Conservation (phyloP, 768 basidiomycete genomes). For the Phanerodontia chrysosporium region DNA sequence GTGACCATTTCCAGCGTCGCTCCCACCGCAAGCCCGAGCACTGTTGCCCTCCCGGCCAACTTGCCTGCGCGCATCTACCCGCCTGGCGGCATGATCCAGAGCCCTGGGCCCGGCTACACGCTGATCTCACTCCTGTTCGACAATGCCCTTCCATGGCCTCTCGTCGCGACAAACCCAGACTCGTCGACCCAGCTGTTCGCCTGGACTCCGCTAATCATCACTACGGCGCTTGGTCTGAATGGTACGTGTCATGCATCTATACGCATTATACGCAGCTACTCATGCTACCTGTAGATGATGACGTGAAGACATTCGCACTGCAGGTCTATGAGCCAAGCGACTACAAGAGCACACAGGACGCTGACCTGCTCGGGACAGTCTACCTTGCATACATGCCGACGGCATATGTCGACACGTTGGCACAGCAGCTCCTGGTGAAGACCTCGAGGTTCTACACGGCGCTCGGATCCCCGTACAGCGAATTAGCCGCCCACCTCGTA, state of each 20-base stretch:
- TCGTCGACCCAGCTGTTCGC: slow-evolving; percentile 77
- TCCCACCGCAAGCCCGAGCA: slow-evolving; percentile 24
- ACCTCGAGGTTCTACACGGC: slow-evolving; percentile 64
- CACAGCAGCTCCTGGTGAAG: slow-evolving; percentile 56
- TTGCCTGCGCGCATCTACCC: slow-evolving; percentile 64
- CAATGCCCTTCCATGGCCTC: slow-evolving; percentile 57
- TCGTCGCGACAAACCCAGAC: slow-evolving; percentile 52
- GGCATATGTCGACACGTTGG: slow-evolving; percentile 51
- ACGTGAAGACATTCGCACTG: slow-evolving; percentile 53
- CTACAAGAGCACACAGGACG: slow-evolving; percentile 48
- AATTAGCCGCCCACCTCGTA: slow-evolving; percentile 67
- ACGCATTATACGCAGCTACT: slow-evolving; percentile 28
- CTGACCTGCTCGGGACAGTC: slow-evolving; percentile 54
- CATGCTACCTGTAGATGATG: slow-evolving; percentile 18
- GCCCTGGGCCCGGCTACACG: slow-evolving; percentile 31
- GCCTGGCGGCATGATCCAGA: slow-evolving; percentile 11
- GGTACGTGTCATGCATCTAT: slow-evolving; percentile 31
- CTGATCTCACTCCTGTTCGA: slow-evolving; percentile 68
- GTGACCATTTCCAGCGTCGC: slow-evolving; percentile 19
- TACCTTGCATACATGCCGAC: slow-evolving; percentile 69
- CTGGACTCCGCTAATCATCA: slow-evolving; percentile 53
- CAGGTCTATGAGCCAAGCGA: slow-evolving; percentile 62
- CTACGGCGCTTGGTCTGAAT: slow-evolving; percentile 40
- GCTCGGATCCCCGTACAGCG: slow-evolving; percentile 35
- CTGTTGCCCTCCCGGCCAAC: slow-evolving; percentile 46